Evolutionary conservation across 495 filamentous ascomycete genomes (phyloP).

Genomic region (Aspergillus carlsbadensis): DNA sequence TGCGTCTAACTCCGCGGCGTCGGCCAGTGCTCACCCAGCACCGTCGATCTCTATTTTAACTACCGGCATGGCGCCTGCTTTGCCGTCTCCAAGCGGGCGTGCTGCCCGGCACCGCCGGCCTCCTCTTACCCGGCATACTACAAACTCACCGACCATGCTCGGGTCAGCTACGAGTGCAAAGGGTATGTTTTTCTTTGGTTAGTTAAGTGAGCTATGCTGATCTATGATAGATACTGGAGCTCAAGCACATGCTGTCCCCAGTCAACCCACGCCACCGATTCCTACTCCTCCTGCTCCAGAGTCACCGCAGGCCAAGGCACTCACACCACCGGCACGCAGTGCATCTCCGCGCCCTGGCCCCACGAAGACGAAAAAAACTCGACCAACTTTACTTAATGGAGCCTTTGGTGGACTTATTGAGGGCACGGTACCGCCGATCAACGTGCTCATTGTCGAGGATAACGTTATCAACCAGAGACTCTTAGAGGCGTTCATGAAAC

Average conservation of each 20-base stretch:
- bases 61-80: slow-evolving; percentile 73
- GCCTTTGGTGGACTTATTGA: slow-evolving; percentile 68
- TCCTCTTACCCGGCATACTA: slow-evolving; percentile 63
- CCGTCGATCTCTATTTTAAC: slow-evolving; percentile 74
- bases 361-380: slow-evolving; percentile 47
- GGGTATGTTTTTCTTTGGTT: slow-evolving; percentile 17
- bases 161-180: slow-evolving; percentile 30
- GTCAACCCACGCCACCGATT: slow-evolving; percentile 28
- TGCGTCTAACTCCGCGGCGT: slow-evolving; percentile 37
- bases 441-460: slow-evolving; percentile 96
- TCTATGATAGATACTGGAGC: slow-evolving; percentile 27
- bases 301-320: slow-evolving; percentile 34
- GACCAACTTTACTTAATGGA: slow-evolving; percentile 21
- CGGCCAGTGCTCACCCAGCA: slow-evolving; percentile 25
- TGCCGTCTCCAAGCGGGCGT: slow-evolving; percentile 80
- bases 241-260: slow-evolving; percentile 25
- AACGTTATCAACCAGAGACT: slow-evolving; percentile 96
- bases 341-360: slow-evolving; percentile 40
- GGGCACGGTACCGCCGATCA: slow-evolving; percentile 90
- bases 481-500: slow-evolving; percentile 93
- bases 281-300: slow-evolving; percentile 43
- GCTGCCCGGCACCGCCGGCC: slow-evolving; percentile 45
- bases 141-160: slow-evolving; percentile 75
- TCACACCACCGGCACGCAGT: slow-evolving; percentile 37
- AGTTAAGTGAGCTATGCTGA: slow-evolving; percentile 14